A percentile compares a stretch with the other conserved stretches of the same genome.
Conservation (phyloP, 805 yeast species). For the Lachancea mirantina region DNA sequence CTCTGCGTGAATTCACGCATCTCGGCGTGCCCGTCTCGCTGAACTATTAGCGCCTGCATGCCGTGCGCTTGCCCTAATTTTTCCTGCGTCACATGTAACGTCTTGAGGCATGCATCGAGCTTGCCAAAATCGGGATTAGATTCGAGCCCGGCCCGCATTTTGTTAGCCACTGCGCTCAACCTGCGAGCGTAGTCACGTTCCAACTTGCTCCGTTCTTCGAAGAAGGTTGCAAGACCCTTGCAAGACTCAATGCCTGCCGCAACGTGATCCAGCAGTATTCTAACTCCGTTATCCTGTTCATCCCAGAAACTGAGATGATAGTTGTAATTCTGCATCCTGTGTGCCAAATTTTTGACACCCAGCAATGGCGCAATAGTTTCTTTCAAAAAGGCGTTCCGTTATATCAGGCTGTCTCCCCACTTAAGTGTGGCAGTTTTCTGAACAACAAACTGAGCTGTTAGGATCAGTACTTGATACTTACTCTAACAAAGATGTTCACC, state of each 20-base stretch:
- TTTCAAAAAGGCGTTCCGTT: too few relatives aligned
- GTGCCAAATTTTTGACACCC: too few relatives aligned
- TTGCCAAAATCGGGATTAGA: conserved; percentile 26
- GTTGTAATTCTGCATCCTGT: conserved; percentile 18
- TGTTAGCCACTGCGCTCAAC: conserved; percentile 27
- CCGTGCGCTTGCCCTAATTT: conserved; percentile 27
- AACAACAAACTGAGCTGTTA: too few relatives aligned
- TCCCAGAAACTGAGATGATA: conserved; percentile 32
- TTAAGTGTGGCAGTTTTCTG: too few relatives aligned
- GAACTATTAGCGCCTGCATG: conserved; percentile 25
- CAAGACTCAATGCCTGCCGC: conserved; percentile 25
- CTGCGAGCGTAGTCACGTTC: conserved; percentile 30
- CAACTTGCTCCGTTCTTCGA: conserved; percentile 26
- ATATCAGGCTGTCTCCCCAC: too few relatives aligned
- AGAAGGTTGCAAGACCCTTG: conserved; percentile 21
- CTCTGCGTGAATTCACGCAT: conserved; percentile 22
- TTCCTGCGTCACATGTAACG: conserved; percentile 19
- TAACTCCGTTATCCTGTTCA: conserved; percentile 29
- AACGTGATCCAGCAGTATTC: conserved; percentile 23
- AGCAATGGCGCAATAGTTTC: too few relatives aligned
- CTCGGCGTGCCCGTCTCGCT: conserved; percentile 21
- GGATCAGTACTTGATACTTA: too few relatives aligned
- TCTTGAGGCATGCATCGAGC: conserved; percentile 15
- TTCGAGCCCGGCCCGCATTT: conserved; percentile 18
- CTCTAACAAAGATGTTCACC: too few relatives aligned